Base-by-base conservation (phyloP, 768 basidiomycete species). In the Russula sp. region DNA sequence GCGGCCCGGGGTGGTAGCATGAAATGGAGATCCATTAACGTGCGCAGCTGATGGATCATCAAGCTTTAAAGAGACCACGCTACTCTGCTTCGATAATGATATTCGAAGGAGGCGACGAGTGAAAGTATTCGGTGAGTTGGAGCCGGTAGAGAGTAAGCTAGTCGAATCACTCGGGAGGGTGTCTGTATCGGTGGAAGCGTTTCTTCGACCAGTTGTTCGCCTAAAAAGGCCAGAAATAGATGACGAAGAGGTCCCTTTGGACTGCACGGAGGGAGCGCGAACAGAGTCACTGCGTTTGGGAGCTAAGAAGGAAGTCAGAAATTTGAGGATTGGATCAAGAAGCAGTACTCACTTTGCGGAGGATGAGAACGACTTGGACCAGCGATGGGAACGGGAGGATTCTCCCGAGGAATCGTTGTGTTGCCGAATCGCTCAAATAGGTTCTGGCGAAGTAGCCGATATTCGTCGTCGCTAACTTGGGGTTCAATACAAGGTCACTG, bases 381-480 rank as follows among this genome's bases (percentile, higher is more conserved):
- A n/a, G 77, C 71, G 64, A 81, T 76, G 43, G 86, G 85, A 47
- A 89, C 83, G 46, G 89, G 70, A 25, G 89, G 76, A 10, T 69
- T 72, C 71, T 91, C 89, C 42, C 79, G 76, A 6, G 88, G 87
- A 22, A 88, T 77, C 9, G 75, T 69, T 29, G 77, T 79, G 63
- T 75, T 82, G 16, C 88, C 79, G 68, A 90, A 83, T 56, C 91
- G 82, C 70, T 92, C 88, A 67, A 93, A 93, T 42, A 93, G 77
- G 69, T 86, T 90, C 72, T 91, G 90, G 47, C 91, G 84, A 13
- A 93, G 79, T 46, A 93, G 72, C 54, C 90, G 84, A 71, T 93
- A 93, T 70, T 91, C 91, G 66, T 92, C 88, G 73, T 93, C 88
- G 70, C 91, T 93, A 71, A 8, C 52, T 35, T 60, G 51, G 38